Percentiles rank a stretch among this genome's conserved stretches.
phyloP scores from a whole-genome alignment of 129 eudicot genomes.

The Artemisia argyi region DNA sequence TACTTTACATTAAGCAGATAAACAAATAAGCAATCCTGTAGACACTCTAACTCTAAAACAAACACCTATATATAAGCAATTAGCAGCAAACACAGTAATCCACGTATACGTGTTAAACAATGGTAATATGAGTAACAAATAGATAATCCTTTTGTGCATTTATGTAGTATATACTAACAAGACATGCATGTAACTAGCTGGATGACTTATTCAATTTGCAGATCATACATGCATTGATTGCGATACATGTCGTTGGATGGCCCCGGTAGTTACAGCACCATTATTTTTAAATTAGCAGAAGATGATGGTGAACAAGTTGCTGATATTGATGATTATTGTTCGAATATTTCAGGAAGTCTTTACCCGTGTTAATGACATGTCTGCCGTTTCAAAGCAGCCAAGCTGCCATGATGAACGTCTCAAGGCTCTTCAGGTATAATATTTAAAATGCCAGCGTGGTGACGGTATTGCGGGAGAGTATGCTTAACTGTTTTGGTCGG shows the following conservation, averaged over 20 bases:
- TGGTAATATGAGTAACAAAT: too few relatives aligned
- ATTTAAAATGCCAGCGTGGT: neutral
- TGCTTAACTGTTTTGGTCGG: neutral
- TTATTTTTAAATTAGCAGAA: neutral
- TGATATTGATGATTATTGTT: neutral
- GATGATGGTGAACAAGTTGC: neutral
- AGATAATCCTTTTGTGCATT: too few relatives aligned
- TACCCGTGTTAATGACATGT: constrained; percentile 60
- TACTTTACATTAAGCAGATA: too few relatives aligned
- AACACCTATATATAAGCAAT: too few relatives aligned
- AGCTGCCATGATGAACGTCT: constrained; percentile 55
- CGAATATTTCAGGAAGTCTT: constrained; percentile 45
- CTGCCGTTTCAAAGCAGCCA: constrained; percentile 76
- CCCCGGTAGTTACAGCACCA: constrained; percentile 46
- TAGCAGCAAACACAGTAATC: too few relatives aligned
- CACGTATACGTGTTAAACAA: too few relatives aligned
- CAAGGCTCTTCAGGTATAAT: constrained; percentile 72
- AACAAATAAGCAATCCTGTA: too few relatives aligned
- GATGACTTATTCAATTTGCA: constrained; percentile 37
- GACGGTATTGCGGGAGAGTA: neutral
- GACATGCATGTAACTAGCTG: too few relatives aligned
- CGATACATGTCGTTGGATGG: constrained; percentile 89
- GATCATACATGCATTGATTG: constrained; percentile 85
- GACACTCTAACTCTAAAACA: too few relatives aligned
- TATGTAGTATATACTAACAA: too few relatives aligned